phyloP scores from a whole-genome alignment of 108 stramenopile genomes.

The Chaetoceros muelleri region DNA sequence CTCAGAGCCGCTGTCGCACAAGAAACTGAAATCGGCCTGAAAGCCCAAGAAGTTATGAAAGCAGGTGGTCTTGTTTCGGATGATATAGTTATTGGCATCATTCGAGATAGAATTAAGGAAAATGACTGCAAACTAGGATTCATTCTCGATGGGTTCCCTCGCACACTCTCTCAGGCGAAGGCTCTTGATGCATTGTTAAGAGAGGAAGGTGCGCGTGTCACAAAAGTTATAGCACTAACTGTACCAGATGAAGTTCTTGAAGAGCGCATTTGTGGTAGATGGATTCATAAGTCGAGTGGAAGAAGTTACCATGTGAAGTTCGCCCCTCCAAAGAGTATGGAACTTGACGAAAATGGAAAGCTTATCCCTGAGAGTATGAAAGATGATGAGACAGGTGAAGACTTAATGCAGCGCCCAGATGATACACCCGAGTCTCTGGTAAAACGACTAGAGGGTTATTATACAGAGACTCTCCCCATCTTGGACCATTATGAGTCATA shows the following conservation, averaged over 20 bases:
- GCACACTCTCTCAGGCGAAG: conserved; percentile 87
- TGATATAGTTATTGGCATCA: conserved; percentile 93
- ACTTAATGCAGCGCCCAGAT: conserved; percentile 93
- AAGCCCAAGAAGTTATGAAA: conserved; percentile 97
- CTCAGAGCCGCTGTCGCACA: conserved; percentile 93
- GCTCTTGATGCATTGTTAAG: conserved; percentile 91
- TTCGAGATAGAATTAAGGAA: conserved; percentile 86
- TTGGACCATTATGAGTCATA: conserved; percentile 88
- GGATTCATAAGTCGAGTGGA: conserved; percentile 89
- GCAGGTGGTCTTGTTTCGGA: conserved; percentile 92
- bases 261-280: conserved; percentile 95
- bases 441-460: conserved; percentile 88
- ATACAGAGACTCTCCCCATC: conserved; percentile 93
- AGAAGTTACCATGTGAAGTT: conserved; percentile 96
- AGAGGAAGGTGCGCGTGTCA: conserved; percentile 78
- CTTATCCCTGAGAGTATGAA: conserved; percentile 70
- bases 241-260: conserved; percentile 93
- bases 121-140: conserved; percentile 92
- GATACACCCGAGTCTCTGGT: conserved; percentile 87
- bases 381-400: conserved; percentile 91
- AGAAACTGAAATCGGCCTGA: conserved; percentile 88
- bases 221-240: conserved; percentile 87
- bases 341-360: conserved; percentile 34
- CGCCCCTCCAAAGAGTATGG: conserved; percentile 82
- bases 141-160: conserved; percentile 92